These are phyloP conservation scores for Volvox carteri DNA, from an alignment of 163 green algal genomes.

Conservation along the genomic window DNA sequence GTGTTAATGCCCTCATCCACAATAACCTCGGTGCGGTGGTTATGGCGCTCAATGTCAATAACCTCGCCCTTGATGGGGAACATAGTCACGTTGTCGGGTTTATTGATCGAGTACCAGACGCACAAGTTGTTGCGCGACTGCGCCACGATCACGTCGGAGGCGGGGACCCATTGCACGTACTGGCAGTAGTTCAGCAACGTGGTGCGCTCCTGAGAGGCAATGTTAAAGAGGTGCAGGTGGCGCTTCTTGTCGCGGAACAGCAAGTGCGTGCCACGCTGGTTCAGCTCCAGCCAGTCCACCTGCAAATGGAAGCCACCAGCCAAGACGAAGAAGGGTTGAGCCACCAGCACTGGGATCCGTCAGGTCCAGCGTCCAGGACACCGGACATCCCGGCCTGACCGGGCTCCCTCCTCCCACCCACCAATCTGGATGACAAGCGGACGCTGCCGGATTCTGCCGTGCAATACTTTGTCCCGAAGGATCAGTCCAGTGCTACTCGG, in stretches of 20 bases:
- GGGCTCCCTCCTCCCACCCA: too few relatives aligned
- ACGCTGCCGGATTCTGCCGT: too few relatives aligned
- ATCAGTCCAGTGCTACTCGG: too few relatives aligned
- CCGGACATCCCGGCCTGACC: too few relatives aligned
- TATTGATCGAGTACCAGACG: slow-evolving; percentile 89
- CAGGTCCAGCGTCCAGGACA: too few relatives aligned
- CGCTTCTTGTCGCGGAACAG: slow-evolving; percentile 90
- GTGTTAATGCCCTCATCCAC: slow-evolving; percentile 83
- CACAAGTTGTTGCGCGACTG: slow-evolving; percentile 84
- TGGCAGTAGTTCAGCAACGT: slow-evolving; percentile 84
- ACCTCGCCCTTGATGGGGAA: slow-evolving; percentile 84
- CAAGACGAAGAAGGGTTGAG: too few relatives aligned
- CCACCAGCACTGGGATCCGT: too few relatives aligned
- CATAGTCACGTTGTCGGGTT: slow-evolving; percentile 76
- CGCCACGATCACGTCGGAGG: slow-evolving; percentile 84
- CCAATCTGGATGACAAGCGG: too few relatives aligned
- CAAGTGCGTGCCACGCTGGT: slow-evolving; percentile 84
- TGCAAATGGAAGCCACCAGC: too few relatives aligned
- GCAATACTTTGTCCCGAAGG: too few relatives aligned
- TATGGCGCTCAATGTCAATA: slow-evolving; percentile 83
- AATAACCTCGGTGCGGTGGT: slow-evolving; percentile 81
- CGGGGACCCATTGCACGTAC: slow-evolving; percentile 91
- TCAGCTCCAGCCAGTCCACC: slow-evolving; percentile 86
- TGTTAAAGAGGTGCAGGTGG: slow-evolving; percentile 82
- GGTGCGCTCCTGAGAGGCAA: slow-evolving; percentile 75